phyloP scores from a whole-genome alignment of 2,329 filamentous ascomycete genomes.

The Ophiostoma triangulosporum region DNA sequence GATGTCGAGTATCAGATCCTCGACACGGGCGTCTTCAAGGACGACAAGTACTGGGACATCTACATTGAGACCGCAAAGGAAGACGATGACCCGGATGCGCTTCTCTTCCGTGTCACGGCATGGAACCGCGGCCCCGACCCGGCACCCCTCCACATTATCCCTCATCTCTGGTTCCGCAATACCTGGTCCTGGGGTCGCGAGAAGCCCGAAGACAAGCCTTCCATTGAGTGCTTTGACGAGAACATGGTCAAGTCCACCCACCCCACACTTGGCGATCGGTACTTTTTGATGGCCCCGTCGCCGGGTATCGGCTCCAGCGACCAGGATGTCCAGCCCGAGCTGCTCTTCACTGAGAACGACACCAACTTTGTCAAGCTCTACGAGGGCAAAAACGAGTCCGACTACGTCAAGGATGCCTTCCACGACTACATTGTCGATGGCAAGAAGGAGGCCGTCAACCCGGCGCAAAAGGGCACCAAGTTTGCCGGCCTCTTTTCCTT shows the following conservation, averaged over 20 bases:
- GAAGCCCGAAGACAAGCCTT: conserved; percentile 60
- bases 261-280: conserved; percentile 66
- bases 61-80: conserved; percentile 95
- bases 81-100: conserved; percentile 76
- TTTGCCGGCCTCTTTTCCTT: conserved; percentile 85
- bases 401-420: conserved; percentile 91
- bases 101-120: conserved; percentile 86
- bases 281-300: conserved; percentile 75
- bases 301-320: conserved; percentile 68
- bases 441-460: conserved; percentile 71
- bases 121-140: conserved; percentile 90
- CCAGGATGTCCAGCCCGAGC: conserved; percentile 69
- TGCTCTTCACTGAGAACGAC: conserved; percentile 93
- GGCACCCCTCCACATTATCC: conserved; percentile 83
- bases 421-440: conserved; percentile 75
- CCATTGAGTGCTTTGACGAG: conserved; percentile 52
- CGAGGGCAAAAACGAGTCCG: conserved; percentile 60
- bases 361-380: conserved; percentile 75
- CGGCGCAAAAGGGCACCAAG: conserved; percentile 69
- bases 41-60: conserved; percentile 92
- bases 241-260: conserved; percentile 67
- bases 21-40: conserved; percentile 78
- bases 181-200: conserved; percentile 94
- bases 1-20: conserved; percentile 86
- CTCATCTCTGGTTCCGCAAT: conserved; percentile 94